Evolutionary conservation across 176 grass and related monocot genomes (phyloP).

Genomic region (Hordeum marinum): DNA sequence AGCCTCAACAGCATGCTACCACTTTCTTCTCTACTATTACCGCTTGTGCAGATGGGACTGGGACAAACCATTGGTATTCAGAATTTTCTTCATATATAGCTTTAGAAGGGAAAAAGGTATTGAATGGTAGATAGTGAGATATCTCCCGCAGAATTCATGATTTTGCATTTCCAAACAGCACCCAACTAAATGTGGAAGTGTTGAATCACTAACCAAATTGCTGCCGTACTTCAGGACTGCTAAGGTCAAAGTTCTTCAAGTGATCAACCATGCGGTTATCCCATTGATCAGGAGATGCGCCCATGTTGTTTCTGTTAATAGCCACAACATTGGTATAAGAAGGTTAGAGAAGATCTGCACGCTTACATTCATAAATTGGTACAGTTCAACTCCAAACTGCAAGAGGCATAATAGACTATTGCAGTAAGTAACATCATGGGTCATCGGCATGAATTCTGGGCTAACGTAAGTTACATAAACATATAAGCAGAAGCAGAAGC

Average conservation of each 20-base stretch:
- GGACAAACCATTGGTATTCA: not conserved
- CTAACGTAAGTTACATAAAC: not conserved
- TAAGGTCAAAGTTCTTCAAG: slow-evolving; percentile 95
- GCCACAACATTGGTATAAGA: slow-evolving; percentile 3
- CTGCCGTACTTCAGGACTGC: slow-evolving; percentile 85
- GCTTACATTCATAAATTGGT: not conserved
- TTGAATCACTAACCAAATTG: slow-evolving; percentile 85
- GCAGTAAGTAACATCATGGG: not conserved
- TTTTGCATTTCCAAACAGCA: slow-evolving; percentile 7
- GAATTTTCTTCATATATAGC: not conserved
- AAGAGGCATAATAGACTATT: not conserved
- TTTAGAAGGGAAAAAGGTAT: not conserved
- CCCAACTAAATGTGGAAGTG: not conserved
- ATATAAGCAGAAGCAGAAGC: slow-evolving; percentile 7
- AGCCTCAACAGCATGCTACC: no score
- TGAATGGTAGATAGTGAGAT: not conserved
- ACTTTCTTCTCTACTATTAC: no score
- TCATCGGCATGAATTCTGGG: not conserved
- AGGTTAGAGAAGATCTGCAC: not conserved
- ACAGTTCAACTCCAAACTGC: slow-evolving; percentile 7
- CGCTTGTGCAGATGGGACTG: no score
- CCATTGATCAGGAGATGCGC: slow-evolving; percentile 74
- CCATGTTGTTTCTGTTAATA: slow-evolving; percentile 88
- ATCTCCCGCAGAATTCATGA: not conserved
- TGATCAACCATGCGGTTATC: slow-evolving; percentile 81